Base-by-base conservation (phyloP, 2,329 filamentous ascomycete genomes). In the Fusarium papillatum region DNA sequence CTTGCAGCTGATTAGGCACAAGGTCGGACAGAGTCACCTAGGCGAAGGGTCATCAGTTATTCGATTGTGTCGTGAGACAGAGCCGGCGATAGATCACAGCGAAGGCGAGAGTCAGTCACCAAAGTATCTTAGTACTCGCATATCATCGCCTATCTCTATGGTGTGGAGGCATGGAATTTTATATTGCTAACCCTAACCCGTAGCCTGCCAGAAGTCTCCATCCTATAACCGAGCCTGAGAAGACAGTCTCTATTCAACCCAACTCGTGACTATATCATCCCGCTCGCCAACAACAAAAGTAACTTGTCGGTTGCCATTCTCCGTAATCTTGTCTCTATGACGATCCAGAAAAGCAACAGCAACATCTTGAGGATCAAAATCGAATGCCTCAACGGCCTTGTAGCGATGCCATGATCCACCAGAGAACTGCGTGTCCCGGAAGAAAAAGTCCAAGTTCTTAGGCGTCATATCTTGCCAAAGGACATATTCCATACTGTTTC, bases 371-470 rank as follows among this genome's bases (percentile, higher is more conserved):
- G 16, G 9, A 61, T n/a, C 57, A 39, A 61, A 61, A 19, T 61
- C 57, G 19, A 61, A 61, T n/a, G 57, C 34, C 57, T 61, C 57
- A 39, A 61, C 57, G 26, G 57, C 57, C 34, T 61, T 61, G n/a
- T 61, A 61, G 8, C 22, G 7, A 24, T 61, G 57, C 57, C 57
- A 61, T 39, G 57, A 61, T 24, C 57, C 57, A 39, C 57, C 57
- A 22, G 57, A 61, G 34, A 61, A 61, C 57, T 61, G 57, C n/a
- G 57, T 61, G 38, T 61, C 57, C 34, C 22, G 19, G 34, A 61
- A 61, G 57, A 61, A 61, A 26, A 39, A 39, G 34, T 61, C 57
- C 34, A 39, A 61, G 19, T 61, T 61, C 57, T 61, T 61, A 26
- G 57, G 22, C 57, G 57, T 61, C n/a, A 39, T 39, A 36, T 61